Base-by-base conservation (phyloP, 257 asterid species). In the Scutellaria baicalensis region DNA sequence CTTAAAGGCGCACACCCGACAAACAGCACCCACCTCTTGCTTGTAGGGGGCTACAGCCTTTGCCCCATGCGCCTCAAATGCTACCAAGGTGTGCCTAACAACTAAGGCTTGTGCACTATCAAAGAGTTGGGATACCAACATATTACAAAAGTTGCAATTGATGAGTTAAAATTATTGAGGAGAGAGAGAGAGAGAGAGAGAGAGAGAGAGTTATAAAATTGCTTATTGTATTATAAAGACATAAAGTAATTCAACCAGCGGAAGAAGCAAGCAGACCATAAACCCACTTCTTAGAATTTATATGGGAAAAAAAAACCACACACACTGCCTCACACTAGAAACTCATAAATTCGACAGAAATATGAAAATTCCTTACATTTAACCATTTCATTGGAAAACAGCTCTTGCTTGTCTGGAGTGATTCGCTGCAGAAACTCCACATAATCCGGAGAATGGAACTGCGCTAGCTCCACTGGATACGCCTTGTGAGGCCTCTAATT, bases 401-500 rank as follows among this genome's bases (percentile, higher is more conserved):
- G 71, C 33, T 81, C 65, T 73, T 80, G 91, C 5, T 86, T 89
- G 59, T 88, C 86, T 0, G 99, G 97, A 16, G 95, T 84, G 73
- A 94, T 89, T 59, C 97, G 76, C 73, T 91, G 92, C 83, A 94
- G 78, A 75, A 94, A 94, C 78, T 91, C 97, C 68, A 94, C 97
- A 68, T 94, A 94, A 75, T 94, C 97, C 9, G 97, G 90, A 1
- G 99, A 85, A 79, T 94, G 99, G 83, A 89, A 94, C 86, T 94
- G 99, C 5, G 97, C 97, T 76, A 94, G 77, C 96, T 94, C 99
- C 77, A 85, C 93, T 0, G 97, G 95, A 50, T 94, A 94, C 11
- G 97, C 99, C 82, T 91, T 91, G 77, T 94, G 97, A 73, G 99
- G 99, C 89, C 99, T 91, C 98, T 93, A 75, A 76, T 78, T 21